Percentiles rank a stretch among this genome's conserved stretches.
These are phyloP conservation scores for Penicillium hesseltinei DNA, from an alignment of 2,329 filamentous ascomycete genomes.

Conservation along the genomic window DNA sequence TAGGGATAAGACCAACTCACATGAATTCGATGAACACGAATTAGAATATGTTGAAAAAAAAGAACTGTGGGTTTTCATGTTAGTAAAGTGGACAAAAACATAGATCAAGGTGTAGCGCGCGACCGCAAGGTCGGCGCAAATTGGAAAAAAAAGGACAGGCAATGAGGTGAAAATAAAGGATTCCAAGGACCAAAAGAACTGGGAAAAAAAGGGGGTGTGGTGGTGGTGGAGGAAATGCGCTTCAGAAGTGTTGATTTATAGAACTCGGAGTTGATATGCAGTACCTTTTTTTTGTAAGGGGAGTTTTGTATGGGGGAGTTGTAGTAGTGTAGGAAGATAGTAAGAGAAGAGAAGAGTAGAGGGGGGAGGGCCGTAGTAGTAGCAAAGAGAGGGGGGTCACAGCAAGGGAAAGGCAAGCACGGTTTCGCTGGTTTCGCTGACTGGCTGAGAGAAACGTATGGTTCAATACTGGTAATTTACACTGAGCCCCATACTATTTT, in stretches of 20 bases:
- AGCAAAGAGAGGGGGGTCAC: constrained; percentile 30
- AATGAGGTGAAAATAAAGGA: constrained; percentile 14
- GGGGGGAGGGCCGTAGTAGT: constrained; percentile 37
- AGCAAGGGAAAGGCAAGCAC: constrained; percentile 25
- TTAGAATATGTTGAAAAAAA: neutral
- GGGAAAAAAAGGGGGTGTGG: constrained; percentile 17
- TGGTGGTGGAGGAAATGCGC: constrained; percentile 29
- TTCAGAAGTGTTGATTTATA: constrained; percentile 18
- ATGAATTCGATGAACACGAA: neutral
- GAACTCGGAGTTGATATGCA: constrained; percentile 37
- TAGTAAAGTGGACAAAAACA: constrained; percentile 4
- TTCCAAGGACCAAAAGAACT: constrained; percentile 11
- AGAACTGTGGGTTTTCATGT: constrained; percentile 1
- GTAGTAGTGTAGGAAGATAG: constrained; percentile 31
- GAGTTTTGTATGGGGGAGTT: constrained; percentile 32
- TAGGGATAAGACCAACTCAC: constrained; percentile 3
- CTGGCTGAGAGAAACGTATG: constrained; percentile 24
- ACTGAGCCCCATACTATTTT: neutral
- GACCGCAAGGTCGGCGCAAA: constrained; percentile 15
- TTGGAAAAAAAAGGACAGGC: constrained; percentile 9
- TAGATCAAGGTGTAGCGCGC: constrained; percentile 10
- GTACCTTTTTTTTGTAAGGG: constrained; percentile 40
- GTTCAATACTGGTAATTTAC: constrained; percentile 24
- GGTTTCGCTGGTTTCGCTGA: constrained; percentile 21
- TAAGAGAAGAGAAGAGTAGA: constrained; percentile 32